Evolutionary conservation across 306 rosid genomes (phyloP).

Genomic region (Styphnolobium japonicum): DNA sequence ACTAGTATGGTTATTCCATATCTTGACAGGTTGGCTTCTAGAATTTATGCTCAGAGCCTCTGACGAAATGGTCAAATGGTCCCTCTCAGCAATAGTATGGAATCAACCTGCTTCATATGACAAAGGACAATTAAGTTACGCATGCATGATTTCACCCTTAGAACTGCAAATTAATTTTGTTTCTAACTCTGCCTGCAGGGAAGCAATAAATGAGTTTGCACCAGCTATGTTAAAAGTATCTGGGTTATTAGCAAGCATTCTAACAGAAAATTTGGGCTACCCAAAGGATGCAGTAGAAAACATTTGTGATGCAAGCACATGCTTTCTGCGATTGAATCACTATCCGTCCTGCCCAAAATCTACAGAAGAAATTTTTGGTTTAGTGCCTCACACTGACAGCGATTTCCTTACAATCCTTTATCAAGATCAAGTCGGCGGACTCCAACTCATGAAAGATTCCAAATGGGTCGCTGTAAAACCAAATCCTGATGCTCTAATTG

Average conservation of each 20-base stretch:
- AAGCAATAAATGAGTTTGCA: constrained; percentile 70
- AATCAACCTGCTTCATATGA: not conserved
- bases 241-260: constrained; percentile 61
- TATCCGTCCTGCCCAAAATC: constrained; percentile 71
- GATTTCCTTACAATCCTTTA: constrained; percentile 82
- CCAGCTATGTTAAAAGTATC: constrained; percentile 71
- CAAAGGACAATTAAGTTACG: not conserved
- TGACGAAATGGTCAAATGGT: no score
- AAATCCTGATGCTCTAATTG: constrained; percentile 74
- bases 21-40: constrained; percentile 36
- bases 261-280: constrained; percentile 62
- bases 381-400: constrained; percentile 93
- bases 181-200: constrained; percentile 46
- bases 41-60: constrained; percentile 20
- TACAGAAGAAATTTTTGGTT: constrained; percentile 54
- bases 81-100: constrained; percentile 26
- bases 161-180: constrained; percentile 22
- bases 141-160: constrained; percentile 22
- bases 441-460: constrained; percentile 87
- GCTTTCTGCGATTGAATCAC: constrained; percentile 83
- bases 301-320: constrained; percentile 67
- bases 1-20: constrained; percentile 19
- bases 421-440: constrained; percentile 92
- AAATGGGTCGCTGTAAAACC: constrained; percentile 91
- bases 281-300: constrained; percentile 46